Evolutionary conservation across 176 grass and related monocot species (phyloP).

Genomic region (Avena insularis): DNA sequence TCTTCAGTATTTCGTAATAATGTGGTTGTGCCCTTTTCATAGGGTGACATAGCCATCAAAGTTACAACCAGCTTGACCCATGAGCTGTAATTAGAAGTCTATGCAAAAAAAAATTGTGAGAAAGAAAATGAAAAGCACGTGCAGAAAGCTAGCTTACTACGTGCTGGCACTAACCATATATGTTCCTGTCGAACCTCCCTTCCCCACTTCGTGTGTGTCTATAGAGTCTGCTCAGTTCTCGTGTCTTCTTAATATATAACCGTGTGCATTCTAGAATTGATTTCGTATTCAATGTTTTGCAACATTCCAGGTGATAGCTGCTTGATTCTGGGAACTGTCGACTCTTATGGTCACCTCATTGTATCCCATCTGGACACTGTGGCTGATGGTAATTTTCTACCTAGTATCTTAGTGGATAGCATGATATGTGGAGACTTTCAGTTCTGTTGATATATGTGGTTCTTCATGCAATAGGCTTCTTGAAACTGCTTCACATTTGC

Average conservation of each 20-base stretch:
- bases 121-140: background rate
- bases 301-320: conserved; percentile 63
- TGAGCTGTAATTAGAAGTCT: background rate
- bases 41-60: background rate
- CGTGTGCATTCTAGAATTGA: background rate
- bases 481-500: conserved; percentile 29
- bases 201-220: background rate
- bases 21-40: conserved; percentile 10
- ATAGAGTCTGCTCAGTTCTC: background rate
- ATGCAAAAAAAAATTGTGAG: background rate
- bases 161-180: background rate
- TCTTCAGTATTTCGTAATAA: conserved; percentile 26
- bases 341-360: conserved; percentile 87
- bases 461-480: background rate
- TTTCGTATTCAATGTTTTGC: conserved; percentile 21
- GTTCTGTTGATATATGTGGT: conserved; percentile 2
- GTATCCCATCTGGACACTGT: conserved; percentile 68
- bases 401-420: conserved; percentile 7
- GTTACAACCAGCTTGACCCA: background rate
- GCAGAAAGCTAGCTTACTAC: background rate
- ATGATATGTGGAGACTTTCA: background rate
- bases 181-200: background rate
- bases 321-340: conserved; percentile 89
- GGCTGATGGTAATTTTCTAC: conserved; percentile 72
- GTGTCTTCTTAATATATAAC: background rate